These are phyloP conservation scores for Monilinia aucupariae DNA, from an alignment of 2,329 filamentous ascomycete genomes.

Conservation along the genomic window DNA sequence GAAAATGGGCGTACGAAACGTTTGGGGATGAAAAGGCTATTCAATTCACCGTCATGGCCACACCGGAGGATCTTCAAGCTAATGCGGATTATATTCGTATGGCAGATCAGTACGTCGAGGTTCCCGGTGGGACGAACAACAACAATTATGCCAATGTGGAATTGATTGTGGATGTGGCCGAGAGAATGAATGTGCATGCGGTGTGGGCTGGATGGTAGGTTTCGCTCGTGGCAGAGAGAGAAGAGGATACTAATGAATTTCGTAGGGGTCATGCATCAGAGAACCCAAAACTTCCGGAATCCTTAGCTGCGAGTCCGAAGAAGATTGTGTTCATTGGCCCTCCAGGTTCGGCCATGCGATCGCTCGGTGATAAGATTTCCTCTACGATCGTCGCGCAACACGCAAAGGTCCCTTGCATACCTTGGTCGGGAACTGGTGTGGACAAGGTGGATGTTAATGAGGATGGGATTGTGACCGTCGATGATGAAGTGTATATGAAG, in stretches of 20 bases:
- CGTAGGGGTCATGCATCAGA: constrained; percentile 91
- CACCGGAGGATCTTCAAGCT: constrained; percentile 91
- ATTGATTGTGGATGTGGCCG: constrained; percentile 95
- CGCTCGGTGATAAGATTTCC: constrained; percentile 98
- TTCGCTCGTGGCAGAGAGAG: neutral
- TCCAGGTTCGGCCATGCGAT: constrained; percentile 96
- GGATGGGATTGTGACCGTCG: constrained; percentile 85
- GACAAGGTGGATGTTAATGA: constrained; percentile 72
- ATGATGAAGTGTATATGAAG: constrained; percentile 77
- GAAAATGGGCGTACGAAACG: constrained; percentile 99
- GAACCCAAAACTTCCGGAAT: constrained; percentile 96
- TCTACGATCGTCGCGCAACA: constrained; percentile 99
- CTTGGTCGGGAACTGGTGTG: constrained; percentile 97
- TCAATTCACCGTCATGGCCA: constrained; percentile 99
- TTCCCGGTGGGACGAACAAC: constrained; percentile 98
- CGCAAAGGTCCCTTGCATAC: constrained; percentile 91
- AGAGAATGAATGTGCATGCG: constrained; percentile 96
- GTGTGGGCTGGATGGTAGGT: constrained; percentile 97
- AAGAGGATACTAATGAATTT: constrained; percentile 16
- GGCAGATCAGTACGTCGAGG: constrained; percentile 99
- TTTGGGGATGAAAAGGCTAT: constrained; percentile 98
- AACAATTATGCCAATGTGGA: constrained; percentile 99
- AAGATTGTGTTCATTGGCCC: constrained; percentile 99
- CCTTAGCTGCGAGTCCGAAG: constrained; percentile 89
- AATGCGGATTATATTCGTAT: constrained; percentile 99